Conservation (phyloP, 345 rosid genomes). For the Hibiscus syriacus region DNA sequence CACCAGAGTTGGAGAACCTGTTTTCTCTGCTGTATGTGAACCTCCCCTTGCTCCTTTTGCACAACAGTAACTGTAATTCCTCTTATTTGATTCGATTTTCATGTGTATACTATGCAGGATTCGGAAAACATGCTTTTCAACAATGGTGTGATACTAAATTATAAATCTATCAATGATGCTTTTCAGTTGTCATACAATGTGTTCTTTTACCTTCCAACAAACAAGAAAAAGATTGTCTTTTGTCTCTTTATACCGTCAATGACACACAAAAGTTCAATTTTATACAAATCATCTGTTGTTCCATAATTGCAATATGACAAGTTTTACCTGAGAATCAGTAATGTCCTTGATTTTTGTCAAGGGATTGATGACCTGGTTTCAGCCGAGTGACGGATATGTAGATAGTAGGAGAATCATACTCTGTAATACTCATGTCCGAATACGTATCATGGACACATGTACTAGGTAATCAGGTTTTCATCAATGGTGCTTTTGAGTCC, state of each 20-base stretch:
- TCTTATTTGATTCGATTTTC: background rate
- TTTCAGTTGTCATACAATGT: background rate
- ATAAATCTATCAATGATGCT: background rate
- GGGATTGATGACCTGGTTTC: background rate
- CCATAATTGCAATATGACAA: no score
- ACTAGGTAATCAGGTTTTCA: background rate
- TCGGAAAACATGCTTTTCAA: background rate
- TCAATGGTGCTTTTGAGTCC: background rate
- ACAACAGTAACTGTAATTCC: background rate
- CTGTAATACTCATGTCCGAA: background rate
- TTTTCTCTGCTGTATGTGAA: conserved; percentile 25
- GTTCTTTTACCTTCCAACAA: background rate
- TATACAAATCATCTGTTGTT: background rate
- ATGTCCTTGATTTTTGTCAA: background rate
- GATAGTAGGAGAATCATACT: background rate
- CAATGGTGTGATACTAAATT: background rate
- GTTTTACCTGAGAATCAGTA: background rate
- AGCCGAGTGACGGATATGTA: background rate
- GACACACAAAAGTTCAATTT: background rate
- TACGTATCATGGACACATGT: background rate
- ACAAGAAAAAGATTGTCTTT: background rate
- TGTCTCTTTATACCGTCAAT: background rate
- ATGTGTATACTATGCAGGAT: background rate
- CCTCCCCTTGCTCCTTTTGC: background rate
- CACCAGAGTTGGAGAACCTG: conserved; percentile 22